A percentile compares a stretch with the other conserved stretches of the same genome.
Conservation (phyloP, 2,329 filamentous ascomycete genomes). For the Didymellaceae sp. region DNA sequence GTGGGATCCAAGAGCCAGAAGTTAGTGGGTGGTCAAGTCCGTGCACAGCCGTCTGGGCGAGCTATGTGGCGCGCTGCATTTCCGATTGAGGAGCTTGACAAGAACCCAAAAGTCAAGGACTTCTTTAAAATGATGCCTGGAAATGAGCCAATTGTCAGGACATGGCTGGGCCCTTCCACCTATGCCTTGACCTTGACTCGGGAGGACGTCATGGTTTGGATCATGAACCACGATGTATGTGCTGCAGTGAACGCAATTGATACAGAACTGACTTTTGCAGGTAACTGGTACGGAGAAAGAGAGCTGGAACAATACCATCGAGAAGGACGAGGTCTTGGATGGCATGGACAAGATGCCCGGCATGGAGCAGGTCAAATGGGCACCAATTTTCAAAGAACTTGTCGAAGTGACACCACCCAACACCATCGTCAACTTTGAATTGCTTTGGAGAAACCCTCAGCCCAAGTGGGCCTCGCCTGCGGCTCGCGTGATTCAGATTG, state of each 20-base stretch:
- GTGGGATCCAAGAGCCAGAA: conserved; percentile 55
- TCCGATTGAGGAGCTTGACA: conserved; percentile 52
- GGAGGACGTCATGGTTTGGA: conserved; percentile 58
- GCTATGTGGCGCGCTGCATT: conserved; percentile 53
- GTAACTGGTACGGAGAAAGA: conserved; percentile 54
- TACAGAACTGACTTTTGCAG: conserved; percentile 39
- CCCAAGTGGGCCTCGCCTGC: conserved; percentile 53
- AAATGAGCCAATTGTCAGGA: conserved; percentile 54
- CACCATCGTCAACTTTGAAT: conserved; percentile 58
- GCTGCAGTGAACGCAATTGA: background rate
- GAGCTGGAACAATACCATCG: conserved; percentile 56
- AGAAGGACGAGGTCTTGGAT: conserved; percentile 53
- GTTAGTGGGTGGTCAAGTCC: conserved; percentile 53
- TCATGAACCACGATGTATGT: conserved; percentile 57
- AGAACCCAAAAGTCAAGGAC: conserved; percentile 55
- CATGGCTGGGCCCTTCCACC: conserved; percentile 53
- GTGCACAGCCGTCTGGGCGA: conserved; percentile 48
- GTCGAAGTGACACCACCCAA: conserved; percentile 53
- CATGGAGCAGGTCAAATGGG: conserved; percentile 52
- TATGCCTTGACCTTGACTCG: conserved; percentile 56
- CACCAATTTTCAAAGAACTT: conserved; percentile 54
- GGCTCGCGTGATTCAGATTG: conserved; percentile 54
- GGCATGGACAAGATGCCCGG: conserved; percentile 55
- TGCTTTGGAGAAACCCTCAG: conserved; percentile 57
- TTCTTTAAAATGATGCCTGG: conserved; percentile 54